phyloP scores from a whole-genome alignment of 2,329 filamentous ascomycete species.

The Trichoderma koningiopsis region DNA sequence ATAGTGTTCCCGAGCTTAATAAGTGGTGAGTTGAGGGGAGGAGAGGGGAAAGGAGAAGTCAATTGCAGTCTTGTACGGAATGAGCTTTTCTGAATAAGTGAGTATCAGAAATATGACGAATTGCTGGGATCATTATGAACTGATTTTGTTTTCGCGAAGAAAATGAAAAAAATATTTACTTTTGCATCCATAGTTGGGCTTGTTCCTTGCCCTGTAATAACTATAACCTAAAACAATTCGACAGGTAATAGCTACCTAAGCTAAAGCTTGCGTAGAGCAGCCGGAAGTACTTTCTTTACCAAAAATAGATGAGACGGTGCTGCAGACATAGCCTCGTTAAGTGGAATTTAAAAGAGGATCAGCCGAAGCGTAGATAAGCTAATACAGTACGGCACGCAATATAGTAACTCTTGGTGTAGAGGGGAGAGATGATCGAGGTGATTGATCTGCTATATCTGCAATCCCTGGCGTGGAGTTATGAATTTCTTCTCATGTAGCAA shows the following conservation, averaged over 20 bases:
- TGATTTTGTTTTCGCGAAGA: neutral
- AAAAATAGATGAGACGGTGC: neutral
- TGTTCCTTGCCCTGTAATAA: neutral
- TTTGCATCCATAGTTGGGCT: neutral
- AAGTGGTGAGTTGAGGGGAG: neutral
- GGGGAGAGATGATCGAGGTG: neutral
- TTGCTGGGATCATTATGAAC: neutral
- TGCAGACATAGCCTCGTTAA: constrained; percentile 15
- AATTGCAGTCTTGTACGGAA: neutral
- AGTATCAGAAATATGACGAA: neutral
- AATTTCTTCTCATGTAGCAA: neutral
- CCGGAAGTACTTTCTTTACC: neutral
- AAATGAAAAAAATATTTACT: neutral
- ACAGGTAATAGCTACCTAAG: neutral
- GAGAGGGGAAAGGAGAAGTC: neutral
- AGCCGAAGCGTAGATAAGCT: neutral
- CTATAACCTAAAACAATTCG: neutral
- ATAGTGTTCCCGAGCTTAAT: constrained; percentile 1
- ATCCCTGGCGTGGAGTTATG: neutral
- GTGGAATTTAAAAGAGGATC: neutral
- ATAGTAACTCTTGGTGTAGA: neutral
- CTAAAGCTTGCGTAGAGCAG: neutral
- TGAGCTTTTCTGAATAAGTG: neutral
- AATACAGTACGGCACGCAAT: neutral
- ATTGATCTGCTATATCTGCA: neutral